Evolutionary conservation across 306 rosid genomes (phyloP).

Genomic region (Medicago truncatula): DNA sequence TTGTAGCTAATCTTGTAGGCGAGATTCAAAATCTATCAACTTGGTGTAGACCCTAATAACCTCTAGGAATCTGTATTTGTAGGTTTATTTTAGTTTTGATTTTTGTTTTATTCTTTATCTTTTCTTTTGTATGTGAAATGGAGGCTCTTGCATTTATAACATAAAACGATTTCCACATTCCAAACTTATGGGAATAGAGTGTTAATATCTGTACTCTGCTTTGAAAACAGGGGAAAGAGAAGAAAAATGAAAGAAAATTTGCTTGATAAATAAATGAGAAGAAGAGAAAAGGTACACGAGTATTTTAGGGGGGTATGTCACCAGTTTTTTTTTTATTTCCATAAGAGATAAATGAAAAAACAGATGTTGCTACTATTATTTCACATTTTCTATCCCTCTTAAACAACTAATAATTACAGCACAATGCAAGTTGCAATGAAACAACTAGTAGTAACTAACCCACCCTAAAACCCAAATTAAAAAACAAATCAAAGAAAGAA

Average conservation of each 20-base stretch:
- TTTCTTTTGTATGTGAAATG: too few species aligned
- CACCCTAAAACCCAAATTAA: not conserved
- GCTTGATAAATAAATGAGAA: not conserved
- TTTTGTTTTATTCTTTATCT: too few species aligned
- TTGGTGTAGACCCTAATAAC: too few species aligned
- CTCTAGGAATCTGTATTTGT: too few species aligned
- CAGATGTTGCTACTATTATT: slow-evolving; percentile 14
- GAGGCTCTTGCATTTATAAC: too few species aligned
- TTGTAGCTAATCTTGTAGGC: too few species aligned
- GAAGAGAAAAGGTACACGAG: slow-evolving; percentile 23
- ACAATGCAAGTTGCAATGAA: slow-evolving; percentile 27
- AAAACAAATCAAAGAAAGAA: not conserved
- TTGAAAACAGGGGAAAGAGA: not conserved
- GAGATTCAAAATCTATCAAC: too few species aligned
- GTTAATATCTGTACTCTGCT: not conserved
- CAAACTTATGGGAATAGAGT: not conserved
- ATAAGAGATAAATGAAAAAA: slow-evolving; percentile 1
- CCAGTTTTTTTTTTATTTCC: slow-evolving; percentile 28
- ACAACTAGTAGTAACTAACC: not conserved
- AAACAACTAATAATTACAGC: slow-evolving; percentile 14
- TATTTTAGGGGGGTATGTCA: slow-evolving; percentile 1
- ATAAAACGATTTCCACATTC: not conserved
- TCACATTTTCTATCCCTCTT: slow-evolving; percentile 37
- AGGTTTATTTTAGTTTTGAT: too few species aligned
- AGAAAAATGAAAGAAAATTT: not conserved